Evolutionary conservation across 2,329 filamentous ascomycete species (phyloP), one percentile per base, ranked within the genome.

Genomic region (Curvularia spicifera): DNA sequence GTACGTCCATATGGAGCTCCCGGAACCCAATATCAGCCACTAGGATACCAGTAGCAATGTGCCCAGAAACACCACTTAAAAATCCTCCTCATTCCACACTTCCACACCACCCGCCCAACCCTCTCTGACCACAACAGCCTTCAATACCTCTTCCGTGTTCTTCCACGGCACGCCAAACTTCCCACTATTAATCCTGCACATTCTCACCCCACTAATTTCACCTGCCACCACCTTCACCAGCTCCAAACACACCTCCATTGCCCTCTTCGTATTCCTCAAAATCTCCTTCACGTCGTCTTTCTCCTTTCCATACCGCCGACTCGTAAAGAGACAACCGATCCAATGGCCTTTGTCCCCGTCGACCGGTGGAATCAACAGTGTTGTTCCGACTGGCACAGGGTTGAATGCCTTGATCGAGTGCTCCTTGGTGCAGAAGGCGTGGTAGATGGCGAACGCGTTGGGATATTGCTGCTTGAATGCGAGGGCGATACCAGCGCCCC

Each of bases 271-370:
- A 28, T 82, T 81, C 3, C 64, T 64, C 10, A 87, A 51, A 37
- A 88, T 86, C 13, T 70, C 64, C 0, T 72, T 68, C 0, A 76
- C 74, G 0, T 75, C 57, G 55, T 82, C 81, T 26, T 77, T 80
- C 5, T 59, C 69, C 42, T 70, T 75, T 0, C 85, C 85, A 57
- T 80, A 84, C 2, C 73, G 72, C 2, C 72, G 68, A 2, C 83
- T 85, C 0, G 85, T 88, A 61, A 87, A 87, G 0, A 88, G 71
- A 61, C 85, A 88, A 0, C 83, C 81, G 26, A 88, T 80, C 80
- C 83, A 88, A 54, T 85, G 83, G 12, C 72, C 71, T 22, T 49
- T 53, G 5, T 54, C 64, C 1, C 71, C 75, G 4, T 79, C 67
- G 33, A 79, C 78, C 0, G 84, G 84, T 4, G 82, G 78, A 26